Conservation (phyloP, 306 rosid genomes). For the Rubus idaeus region DNA sequence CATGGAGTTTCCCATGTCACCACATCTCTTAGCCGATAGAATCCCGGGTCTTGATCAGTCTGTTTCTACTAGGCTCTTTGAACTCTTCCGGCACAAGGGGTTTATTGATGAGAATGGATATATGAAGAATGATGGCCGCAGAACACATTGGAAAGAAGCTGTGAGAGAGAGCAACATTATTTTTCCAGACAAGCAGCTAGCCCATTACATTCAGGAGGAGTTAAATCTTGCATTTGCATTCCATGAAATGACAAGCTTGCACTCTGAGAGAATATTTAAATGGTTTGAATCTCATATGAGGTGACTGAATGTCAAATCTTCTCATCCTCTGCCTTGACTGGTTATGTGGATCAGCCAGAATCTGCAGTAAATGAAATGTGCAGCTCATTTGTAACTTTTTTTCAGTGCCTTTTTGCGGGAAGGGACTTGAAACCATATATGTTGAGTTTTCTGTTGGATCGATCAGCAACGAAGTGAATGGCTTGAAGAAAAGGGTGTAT, state of each 20-base stretch:
- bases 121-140: constrained; percentile 79
- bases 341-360: constrained; percentile 14
- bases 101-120: constrained; percentile 71
- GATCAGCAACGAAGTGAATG: constrained; percentile 17
- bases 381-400: not conserved
- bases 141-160: constrained; percentile 56
- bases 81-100: constrained; percentile 56
- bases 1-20: constrained; percentile 66
- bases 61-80: constrained; percentile 58
- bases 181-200: constrained; percentile 39
- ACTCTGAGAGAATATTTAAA: constrained; percentile 60
- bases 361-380: constrained; percentile 10
- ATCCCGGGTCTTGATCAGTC: constrained; percentile 64
- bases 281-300: constrained; percentile 76
- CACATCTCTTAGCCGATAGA: constrained; percentile 59
- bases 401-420: not conserved
- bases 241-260: constrained; percentile 86
- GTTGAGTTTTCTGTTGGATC: not conserved
- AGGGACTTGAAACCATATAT: constrained; percentile 18
- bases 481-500: constrained; percentile 17
- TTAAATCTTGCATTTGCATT: constrained; percentile 83
- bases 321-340: not conserved
- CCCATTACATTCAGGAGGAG: constrained; percentile 79
- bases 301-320: constrained; percentile 21
- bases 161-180: constrained; percentile 42